Evolutionary conservation across 805 yeast species (phyloP).

Genomic region (Starmerella asiatica): DNA sequence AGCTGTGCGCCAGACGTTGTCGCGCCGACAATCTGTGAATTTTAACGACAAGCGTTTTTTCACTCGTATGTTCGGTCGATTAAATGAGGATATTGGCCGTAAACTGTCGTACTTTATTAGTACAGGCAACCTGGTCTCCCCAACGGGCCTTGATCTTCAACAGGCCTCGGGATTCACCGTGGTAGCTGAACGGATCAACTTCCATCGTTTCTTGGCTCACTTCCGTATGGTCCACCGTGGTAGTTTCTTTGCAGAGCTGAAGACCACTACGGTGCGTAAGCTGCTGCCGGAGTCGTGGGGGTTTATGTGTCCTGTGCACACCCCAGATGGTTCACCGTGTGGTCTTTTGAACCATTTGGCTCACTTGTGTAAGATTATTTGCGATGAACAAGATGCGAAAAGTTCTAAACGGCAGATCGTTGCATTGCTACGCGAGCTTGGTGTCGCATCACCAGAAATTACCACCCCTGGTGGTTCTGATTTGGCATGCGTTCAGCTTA

Average conservation of each 20-base stretch:
- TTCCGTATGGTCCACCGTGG: conserved; percentile 99
- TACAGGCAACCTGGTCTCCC: conserved; percentile 93
- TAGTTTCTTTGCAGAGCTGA: conserved; percentile 94
- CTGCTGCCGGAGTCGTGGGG: conserved; percentile 98
- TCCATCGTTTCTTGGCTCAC: conserved; percentile 94
- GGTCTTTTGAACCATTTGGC: conserved; percentile 94
- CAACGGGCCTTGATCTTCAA: conserved; percentile 93
- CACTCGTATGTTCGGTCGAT: conserved; percentile 58
- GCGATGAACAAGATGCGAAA: conserved; percentile 26
- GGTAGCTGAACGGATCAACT: conserved; percentile 95
- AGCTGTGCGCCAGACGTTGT: conserved; percentile 67
- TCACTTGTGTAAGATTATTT: conserved; percentile 82
- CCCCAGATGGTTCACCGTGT: conserved; percentile 99
- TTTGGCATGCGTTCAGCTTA: conserved; percentile 80
- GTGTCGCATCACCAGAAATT: conserved; percentile 67
- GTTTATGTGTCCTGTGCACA: conserved; percentile 95
- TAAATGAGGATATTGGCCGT: conserved; percentile 88
- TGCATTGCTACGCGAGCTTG: conserved; percentile 54
- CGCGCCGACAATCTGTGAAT: conserved; percentile 64
- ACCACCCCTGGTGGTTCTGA: conserved; percentile 77
- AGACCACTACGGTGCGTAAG: conserved; percentile 94
- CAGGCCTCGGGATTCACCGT: conserved; percentile 97
- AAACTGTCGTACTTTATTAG: conserved; percentile 88
- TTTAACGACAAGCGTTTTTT: conserved; percentile 76
- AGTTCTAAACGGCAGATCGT: conserved; percentile 7